Evolutionary conservation across 2,329 filamentous ascomycete species (phyloP), one percentile per base, ranked within the genome.

Genomic region (Beauveria rudraprayagi): DNA sequence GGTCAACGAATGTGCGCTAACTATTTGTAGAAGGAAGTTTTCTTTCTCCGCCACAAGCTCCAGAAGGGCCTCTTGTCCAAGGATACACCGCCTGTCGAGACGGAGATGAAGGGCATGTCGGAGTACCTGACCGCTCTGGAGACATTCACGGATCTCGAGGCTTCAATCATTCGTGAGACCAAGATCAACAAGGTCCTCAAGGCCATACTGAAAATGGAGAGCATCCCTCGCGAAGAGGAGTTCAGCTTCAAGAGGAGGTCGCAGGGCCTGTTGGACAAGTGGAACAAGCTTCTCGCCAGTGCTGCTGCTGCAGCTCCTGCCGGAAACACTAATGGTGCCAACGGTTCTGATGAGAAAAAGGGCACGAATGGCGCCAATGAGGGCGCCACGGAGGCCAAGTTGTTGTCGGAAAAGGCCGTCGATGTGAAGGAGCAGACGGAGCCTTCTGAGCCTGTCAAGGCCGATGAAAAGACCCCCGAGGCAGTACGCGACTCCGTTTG

Each of bases 161-260:
- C 90, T 34, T 86, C 86, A 66, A 94, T 97, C 68, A 96, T 97
- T 69, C 86, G 90, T 65, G 80, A 79, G 16, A 99, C 94, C 64
- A 99, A 97, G 82, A 97, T 99, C 75, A 93, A 97, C 84, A 99
- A 99, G 78, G 93, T 99, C 11, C 82, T 99, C 61, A 96, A 95
- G 78, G 92, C 89, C 5, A 94, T 99, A 66, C 79, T 97, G 69
- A 97, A 96, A 78, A 80, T 99, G 9, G 83, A 87, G 48, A 82
- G 82, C 3, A 96, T 99, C 67, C 92, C 92, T 5, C 88, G 87
- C 63, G 94, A 99, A 66, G 90, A 92, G 41, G 90, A 96, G 66
- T 95, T 88, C 74, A 78, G 89, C 60, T 97, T 99, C 83, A 95
- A 94, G 78, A 80, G 86, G 65, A 88, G 94, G 56, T 92, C 91